Conservation (phyloP, 2,329 filamentous ascomycete species). For the Curvularia verruculosa region DNA sequence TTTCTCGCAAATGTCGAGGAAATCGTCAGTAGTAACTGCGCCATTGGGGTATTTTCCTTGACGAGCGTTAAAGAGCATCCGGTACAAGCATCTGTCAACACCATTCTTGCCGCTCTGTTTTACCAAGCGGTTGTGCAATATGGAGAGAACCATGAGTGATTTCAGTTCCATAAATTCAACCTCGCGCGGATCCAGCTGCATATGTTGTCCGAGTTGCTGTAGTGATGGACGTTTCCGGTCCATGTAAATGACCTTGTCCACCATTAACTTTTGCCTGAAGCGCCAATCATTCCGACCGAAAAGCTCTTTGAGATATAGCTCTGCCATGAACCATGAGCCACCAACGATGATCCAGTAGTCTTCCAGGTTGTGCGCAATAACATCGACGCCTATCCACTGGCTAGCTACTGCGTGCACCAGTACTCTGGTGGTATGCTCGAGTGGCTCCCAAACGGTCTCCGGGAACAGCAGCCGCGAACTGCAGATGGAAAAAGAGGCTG, state of each 20-base stretch:
- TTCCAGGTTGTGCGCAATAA: constrained; percentile 78
- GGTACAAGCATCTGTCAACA: constrained; percentile 82
- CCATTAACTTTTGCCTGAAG: constrained; percentile 83
- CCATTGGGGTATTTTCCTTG: constrained; percentile 75
- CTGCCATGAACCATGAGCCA: constrained; percentile 92
- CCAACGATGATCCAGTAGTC: constrained; percentile 92
- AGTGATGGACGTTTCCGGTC: constrained; percentile 85
- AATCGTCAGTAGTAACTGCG: constrained; percentile 75
- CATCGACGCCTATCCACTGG: constrained; percentile 94
- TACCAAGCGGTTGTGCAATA: constrained; percentile 86
- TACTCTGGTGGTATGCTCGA: constrained; percentile 79
- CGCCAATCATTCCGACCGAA: constrained; percentile 95
- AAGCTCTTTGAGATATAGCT: constrained; percentile 86
- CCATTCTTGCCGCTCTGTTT: constrained; percentile 87
- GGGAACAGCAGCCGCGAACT: constrained; percentile 86
- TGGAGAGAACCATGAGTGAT: constrained; percentile 87
- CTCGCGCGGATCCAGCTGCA: constrained; percentile 84
- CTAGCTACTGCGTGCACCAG: constrained; percentile 84
- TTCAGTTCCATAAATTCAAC: constrained; percentile 90
- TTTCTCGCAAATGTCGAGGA: constrained; percentile 85
- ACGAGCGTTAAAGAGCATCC: constrained; percentile 84
- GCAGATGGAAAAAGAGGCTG: constrained; percentile 84
- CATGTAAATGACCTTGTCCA: constrained; percentile 79
- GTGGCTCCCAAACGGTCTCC: constrained; percentile 81
- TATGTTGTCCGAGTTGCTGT: constrained; percentile 75